These are phyloP conservation scores for Epichloe hybrida DNA, from an alignment of 2,329 filamentous ascomycete species.

Conservation along the genomic window DNA sequence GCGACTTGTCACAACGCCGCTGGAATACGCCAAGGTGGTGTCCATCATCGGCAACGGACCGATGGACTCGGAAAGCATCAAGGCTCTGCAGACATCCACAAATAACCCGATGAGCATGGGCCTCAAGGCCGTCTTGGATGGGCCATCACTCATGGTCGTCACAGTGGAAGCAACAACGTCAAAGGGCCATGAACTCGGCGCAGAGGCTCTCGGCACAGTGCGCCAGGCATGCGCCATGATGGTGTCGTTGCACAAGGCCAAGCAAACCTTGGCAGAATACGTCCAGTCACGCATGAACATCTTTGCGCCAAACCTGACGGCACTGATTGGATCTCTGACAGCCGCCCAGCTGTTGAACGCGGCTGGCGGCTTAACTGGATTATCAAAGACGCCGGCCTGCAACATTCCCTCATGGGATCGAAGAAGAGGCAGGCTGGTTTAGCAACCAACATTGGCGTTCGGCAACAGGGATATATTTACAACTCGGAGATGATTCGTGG, in stretches of 20 bases:
- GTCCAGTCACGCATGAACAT: constrained; percentile 95
- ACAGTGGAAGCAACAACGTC: constrained; percentile 89
- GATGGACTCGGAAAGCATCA: constrained; percentile 69
- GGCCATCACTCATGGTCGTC: constrained; percentile 87
- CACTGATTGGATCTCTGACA: constrained; percentile 79
- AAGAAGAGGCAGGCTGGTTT: constrained; percentile 77
- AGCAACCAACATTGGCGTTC: constrained; percentile 81
- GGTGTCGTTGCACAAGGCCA: constrained; percentile 74
- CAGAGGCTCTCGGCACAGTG: constrained; percentile 60
- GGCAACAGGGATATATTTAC: constrained; percentile 88
- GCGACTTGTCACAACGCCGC: constrained; percentile 72
- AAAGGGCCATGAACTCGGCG: constrained; percentile 61
- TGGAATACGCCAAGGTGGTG: constrained; percentile 92
- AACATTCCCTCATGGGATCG: constrained; percentile 80
- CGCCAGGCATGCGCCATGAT: constrained; percentile 75
- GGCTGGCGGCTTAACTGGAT: constrained; percentile 72
- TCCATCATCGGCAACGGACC: constrained; percentile 87
- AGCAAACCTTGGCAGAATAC: constrained; percentile 77
- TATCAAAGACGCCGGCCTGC: constrained; percentile 86
- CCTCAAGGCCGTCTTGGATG: constrained; percentile 70
- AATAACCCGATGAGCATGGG: constrained; percentile 67
- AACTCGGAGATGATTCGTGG: constrained; percentile 78
- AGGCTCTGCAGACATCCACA: constrained; percentile 58
- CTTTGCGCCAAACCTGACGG: constrained; percentile 88
- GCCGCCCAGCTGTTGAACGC: constrained; percentile 95